phyloP scores from a whole-genome alignment of 116 monocot genomes.

The Cymodocea nodosa region DNA sequence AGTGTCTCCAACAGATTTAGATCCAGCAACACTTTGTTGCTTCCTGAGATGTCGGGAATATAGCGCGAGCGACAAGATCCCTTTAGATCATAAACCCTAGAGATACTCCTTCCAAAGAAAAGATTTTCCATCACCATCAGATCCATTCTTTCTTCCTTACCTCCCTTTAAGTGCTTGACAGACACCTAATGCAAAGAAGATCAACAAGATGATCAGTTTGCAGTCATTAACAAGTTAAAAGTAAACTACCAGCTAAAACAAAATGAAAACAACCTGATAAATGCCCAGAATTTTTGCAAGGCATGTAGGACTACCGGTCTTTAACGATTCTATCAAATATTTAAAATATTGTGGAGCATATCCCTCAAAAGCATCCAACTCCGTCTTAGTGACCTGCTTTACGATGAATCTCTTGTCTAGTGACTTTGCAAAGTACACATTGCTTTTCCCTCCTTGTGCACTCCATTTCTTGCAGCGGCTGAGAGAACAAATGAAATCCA shows the following conservation, averaged over 20 bases:
- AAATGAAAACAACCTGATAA: slow-evolving; percentile 47
- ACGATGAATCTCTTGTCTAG: slow-evolving; percentile 85
- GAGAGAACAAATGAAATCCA: slow-evolving; percentile 68
- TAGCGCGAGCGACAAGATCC: slow-evolving; percentile 73
- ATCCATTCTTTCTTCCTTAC: slow-evolving; percentile 64
- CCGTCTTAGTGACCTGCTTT: slow-evolving; percentile 88
- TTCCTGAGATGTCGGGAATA: slow-evolving; percentile 49
- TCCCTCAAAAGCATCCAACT: slow-evolving; percentile 72
- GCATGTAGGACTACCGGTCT: slow-evolving; percentile 71
- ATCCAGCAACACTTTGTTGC: slow-evolving; percentile 70
- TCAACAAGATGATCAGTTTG: not conserved
- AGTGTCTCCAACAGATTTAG: slow-evolving; percentile 70
- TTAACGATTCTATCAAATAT: slow-evolving; percentile 52
- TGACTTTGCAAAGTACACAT: slow-evolving; percentile 84
- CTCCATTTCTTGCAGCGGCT: slow-evolving; percentile 85
- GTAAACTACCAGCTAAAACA: not conserved
- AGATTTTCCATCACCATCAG: slow-evolving; percentile 91
- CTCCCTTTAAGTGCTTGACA: slow-evolving; percentile 50
- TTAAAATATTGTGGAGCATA: slow-evolving; percentile 69
- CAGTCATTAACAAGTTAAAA: not conserved
- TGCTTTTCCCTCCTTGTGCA: slow-evolving; percentile 92
- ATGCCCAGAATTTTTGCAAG: slow-evolving; percentile 83
- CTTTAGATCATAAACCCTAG: slow-evolving; percentile 78
- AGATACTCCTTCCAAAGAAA: slow-evolving; percentile 54
- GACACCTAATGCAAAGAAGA: slow-evolving; percentile 30